Evolutionary conservation across 2,329 filamentous ascomycete species (phyloP).

Genomic region (Phialocephala subalpina): DNA sequence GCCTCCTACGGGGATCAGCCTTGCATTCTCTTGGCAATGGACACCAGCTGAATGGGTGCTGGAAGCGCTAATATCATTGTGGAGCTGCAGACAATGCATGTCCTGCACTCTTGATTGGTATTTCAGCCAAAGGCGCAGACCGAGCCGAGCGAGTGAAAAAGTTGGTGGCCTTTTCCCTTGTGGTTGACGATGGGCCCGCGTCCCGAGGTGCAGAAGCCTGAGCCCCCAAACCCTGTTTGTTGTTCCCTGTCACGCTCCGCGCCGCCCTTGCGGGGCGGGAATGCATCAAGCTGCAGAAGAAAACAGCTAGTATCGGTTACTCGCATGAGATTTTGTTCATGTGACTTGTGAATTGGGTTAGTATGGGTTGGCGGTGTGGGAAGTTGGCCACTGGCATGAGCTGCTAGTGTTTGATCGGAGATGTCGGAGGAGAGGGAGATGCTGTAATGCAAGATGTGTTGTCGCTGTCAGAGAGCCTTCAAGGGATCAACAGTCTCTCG

Average conservation of each 20-base stretch:
- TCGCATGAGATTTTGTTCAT: constrained; percentile 39
- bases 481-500: not conserved
- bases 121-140: not conserved
- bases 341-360: constrained; percentile 35
- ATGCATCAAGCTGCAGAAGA: constrained; percentile 35
- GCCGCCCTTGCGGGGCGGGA: constrained; percentile 40
- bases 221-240: not conserved
- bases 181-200: not conserved
- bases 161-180: not conserved
- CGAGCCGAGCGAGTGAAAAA: not conserved
- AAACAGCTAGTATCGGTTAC: constrained; percentile 38
- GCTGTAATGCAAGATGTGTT: constrained; percentile 37
- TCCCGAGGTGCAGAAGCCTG: constrained; percentile 30
- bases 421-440: not conserved
- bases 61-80: constrained; percentile 23
- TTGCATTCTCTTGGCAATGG: constrained; percentile 17
- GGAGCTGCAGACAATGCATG: not conserved
- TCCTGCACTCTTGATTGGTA: not conserved
- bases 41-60: constrained; percentile 36
- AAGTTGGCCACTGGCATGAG: constrained; percentile 9
- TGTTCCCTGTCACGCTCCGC: constrained; percentile 34
- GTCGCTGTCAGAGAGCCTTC: constrained; percentile 23
- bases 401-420: not conserved
- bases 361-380: constrained; percentile 32
- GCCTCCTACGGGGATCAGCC: constrained; percentile 15